Percentiles rank a stretch among this genome's conserved stretches.
Conservation (phyloP, 768 basidiomycete genomes). For the Mycena vulgaris region DNA sequence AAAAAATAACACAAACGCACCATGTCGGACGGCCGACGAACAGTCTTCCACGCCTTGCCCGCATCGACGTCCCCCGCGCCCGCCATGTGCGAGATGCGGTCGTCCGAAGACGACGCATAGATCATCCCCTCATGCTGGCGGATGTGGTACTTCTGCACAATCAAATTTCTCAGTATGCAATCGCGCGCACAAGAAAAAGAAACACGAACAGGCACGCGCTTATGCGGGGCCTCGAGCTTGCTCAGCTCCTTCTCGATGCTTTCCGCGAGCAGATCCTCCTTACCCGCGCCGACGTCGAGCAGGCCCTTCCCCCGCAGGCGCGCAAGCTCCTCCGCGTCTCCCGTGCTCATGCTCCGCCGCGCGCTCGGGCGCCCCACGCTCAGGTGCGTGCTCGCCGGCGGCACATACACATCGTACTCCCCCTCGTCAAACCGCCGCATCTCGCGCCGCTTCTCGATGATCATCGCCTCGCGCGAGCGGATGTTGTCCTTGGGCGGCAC, state of each 20-base stretch:
- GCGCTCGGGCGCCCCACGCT: conserved; percentile 67
- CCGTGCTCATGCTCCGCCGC: conserved; percentile 84
- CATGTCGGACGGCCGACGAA: conserved; percentile 95
- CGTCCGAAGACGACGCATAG: conserved; percentile 86
- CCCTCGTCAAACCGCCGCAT: conserved; percentile 70
- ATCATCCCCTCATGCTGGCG: conserved; percentile 84
- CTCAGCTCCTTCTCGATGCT: conserved; percentile 83
- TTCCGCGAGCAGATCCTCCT: conserved; percentile 72
- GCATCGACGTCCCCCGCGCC: conserved; percentile 87
- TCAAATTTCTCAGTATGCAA: conserved; percentile 8
- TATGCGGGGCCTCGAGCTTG: conserved; percentile 64
- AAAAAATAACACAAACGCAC: conserved; percentile 58
- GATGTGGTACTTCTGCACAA: conserved; percentile 81
- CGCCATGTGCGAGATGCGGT: conserved; percentile 79
- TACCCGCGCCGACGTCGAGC: conserved; percentile 56
- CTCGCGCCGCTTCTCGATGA: conserved; percentile 79
- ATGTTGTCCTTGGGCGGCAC: conserved; percentile 79
- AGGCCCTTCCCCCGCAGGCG: conserved; percentile 54
- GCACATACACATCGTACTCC: conserved; percentile 51
- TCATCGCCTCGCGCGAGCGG: conserved; percentile 74
- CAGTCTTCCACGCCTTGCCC: conserved; percentile 89
- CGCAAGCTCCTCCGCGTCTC: conserved; percentile 72
- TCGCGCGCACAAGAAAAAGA: conserved; percentile 1
- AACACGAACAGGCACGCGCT: conserved; percentile 55
- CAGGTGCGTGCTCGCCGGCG: conserved; percentile 43